phyloP scores from a whole-genome alignment of 2,329 filamentous ascomycete genomes.

The Ophiognomonia clavigignenti-juglandacearum region DNA sequence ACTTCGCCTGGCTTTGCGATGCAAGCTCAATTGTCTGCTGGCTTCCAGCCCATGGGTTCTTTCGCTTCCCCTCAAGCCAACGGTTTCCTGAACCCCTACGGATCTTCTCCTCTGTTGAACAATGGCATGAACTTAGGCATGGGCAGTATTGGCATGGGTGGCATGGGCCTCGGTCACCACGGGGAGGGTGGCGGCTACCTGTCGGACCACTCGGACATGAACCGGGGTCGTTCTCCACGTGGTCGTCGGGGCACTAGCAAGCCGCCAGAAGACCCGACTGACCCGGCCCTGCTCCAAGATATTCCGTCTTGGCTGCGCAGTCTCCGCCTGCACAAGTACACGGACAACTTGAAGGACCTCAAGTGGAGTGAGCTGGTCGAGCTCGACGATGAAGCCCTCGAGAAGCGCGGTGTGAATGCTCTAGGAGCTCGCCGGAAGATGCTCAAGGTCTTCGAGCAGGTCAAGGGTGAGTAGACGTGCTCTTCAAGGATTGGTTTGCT shows the following conservation, averaged over 20 bases:
- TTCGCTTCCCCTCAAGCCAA: constrained; percentile 92
- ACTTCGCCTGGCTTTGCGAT: constrained; percentile 84
- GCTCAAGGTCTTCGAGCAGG: constrained; percentile 98
- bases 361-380: constrained; percentile 92
- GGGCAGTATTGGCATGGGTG: constrained; percentile 63
- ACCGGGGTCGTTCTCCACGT: constrained; percentile 83
- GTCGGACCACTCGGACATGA: constrained; percentile 89
- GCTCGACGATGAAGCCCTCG: constrained; percentile 87
- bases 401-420: constrained; percentile 90
- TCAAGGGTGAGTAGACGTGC: constrained; percentile 55
- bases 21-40: constrained; percentile 42
- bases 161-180: constrained; percentile 41
- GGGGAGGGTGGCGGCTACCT: constrained; percentile 91
- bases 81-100: constrained; percentile 85
- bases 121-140: constrained; percentile 69
- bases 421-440: constrained; percentile 94
- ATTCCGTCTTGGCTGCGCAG: constrained; percentile 95
- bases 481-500: background rate
- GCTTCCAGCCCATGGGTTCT: constrained; percentile 59
- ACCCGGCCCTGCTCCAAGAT: constrained; percentile 83
- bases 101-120: constrained; percentile 62
- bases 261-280: constrained; percentile 95
- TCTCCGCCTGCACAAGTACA: constrained; percentile 95
- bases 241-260: constrained; percentile 93
- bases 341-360: constrained; percentile 94